phyloP scores from a whole-genome alignment of 805 yeast species.

The Lachancea cidri region DNA sequence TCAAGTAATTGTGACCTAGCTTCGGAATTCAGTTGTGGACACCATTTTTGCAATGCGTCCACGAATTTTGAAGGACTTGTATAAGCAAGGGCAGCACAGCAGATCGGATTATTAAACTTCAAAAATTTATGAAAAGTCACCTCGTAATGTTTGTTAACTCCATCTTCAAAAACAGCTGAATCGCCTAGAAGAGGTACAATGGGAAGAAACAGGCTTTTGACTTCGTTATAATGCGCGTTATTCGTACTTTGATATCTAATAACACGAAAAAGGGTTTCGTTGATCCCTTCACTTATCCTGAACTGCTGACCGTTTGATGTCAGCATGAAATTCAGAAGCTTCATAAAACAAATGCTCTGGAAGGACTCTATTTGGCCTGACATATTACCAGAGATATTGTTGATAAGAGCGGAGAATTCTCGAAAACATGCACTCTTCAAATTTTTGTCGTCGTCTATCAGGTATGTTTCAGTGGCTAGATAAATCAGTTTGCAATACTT shows the following conservation, averaged over 20 bases:
- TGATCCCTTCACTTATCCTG: background rate
- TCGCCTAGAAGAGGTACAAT: background rate
- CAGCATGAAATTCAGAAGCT: background rate
- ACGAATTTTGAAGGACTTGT: constrained; percentile 2
- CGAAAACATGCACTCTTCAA: background rate
- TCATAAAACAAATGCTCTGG: constrained; percentile 1
- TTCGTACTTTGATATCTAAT: background rate
- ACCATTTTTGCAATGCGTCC: background rate
- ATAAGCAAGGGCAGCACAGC: constrained; percentile 7
- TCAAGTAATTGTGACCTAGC: constrained; percentile 17
- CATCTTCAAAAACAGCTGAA: background rate
- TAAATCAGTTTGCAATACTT: background rate
- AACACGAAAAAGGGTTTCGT: background rate
- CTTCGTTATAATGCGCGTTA: background rate
- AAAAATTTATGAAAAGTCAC: background rate
- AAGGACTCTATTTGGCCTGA: constrained; percentile 2
- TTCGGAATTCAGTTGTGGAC: constrained; percentile 6
- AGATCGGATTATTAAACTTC: constrained; percentile 4
- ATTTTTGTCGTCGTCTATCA: background rate
- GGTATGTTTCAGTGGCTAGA: background rate
- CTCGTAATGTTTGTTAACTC: background rate
- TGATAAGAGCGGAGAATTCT: background rate
- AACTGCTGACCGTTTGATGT: background rate
- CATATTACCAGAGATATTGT: background rate
- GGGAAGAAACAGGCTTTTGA: constrained; percentile 1